Percentiles rank a stretch among this genome's conserved stretches.
Evolutionary conservation across 2,329 filamentous ascomycete species (phyloP).

Genomic region (Cordyceps pruinosa): DNA sequence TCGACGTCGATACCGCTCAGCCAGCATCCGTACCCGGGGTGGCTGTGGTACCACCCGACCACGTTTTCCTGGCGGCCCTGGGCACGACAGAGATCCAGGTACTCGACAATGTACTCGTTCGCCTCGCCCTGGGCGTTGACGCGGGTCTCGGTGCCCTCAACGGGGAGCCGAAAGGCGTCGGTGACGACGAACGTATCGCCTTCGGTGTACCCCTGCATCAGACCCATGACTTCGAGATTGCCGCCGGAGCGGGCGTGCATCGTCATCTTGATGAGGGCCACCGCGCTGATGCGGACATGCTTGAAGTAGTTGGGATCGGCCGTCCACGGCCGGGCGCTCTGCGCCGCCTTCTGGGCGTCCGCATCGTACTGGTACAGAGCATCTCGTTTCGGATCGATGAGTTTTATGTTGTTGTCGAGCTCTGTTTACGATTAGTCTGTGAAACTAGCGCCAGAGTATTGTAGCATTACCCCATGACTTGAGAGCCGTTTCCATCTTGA

Average conservation of each 20-base stretch:
- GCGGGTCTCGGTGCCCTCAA: slow-evolving; percentile 96
- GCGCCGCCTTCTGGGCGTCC: slow-evolving; percentile 59
- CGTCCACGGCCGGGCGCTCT: slow-evolving; percentile 64
- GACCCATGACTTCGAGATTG: slow-evolving; percentile 87
- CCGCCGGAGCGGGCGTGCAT: slow-evolving; percentile 98
- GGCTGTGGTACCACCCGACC: slow-evolving; percentile 96
- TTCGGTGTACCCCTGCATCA: slow-evolving; percentile 94
- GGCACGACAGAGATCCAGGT: slow-evolving; percentile 68
- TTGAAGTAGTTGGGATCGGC: slow-evolving; percentile 83
- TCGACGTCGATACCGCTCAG: slow-evolving; percentile 90
- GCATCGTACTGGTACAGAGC: slow-evolving; percentile 81
- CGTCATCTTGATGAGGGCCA: slow-evolving; percentile 96
- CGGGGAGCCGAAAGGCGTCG: slow-evolving; percentile 86
- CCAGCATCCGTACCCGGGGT: slow-evolving; percentile 98
- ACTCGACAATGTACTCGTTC: slow-evolving; percentile 93
- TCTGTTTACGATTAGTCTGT: slow-evolving; percentile 44
- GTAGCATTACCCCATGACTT: slow-evolving; percentile 25
- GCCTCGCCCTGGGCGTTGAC: slow-evolving; percentile 95
- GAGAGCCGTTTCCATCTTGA: slow-evolving; percentile 23
- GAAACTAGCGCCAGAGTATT: background rate
- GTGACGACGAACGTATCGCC: slow-evolving; percentile 84
- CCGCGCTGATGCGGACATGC: slow-evolving; percentile 83
- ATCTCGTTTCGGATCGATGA: slow-evolving; percentile 81
- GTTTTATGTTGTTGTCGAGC: slow-evolving; percentile 75
- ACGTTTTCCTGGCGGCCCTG: slow-evolving; percentile 80